phyloP scores from a whole-genome alignment of 495 filamentous ascomycete species.

The Podospora tetraspora region DNA sequence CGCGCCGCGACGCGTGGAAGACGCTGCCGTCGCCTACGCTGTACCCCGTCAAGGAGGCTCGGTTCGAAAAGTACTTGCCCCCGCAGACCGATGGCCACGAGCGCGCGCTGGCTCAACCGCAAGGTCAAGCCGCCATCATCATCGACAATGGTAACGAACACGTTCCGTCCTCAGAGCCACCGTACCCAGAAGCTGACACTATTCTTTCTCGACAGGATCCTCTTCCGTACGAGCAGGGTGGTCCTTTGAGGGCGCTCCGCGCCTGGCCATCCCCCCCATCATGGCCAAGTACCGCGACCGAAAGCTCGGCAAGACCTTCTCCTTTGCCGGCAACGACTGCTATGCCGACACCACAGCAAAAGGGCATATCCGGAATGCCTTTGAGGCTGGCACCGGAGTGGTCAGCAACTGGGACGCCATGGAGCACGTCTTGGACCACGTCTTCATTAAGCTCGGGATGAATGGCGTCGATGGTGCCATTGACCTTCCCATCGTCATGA shows the following conservation, averaged over 20 bases:
- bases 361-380: conserved; percentile 83
- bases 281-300: conserved; percentile 92
- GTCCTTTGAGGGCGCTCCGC: conserved; percentile 79
- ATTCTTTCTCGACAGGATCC: conserved; percentile 54
- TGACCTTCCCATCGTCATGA: conserved; percentile 88
- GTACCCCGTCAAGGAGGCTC: conserved; percentile 61
- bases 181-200: conserved; percentile 5
- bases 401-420: conserved; percentile 96
- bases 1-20: conserved; percentile 33
- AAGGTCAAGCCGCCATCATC: conserved; percentile 66
- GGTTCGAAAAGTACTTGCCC: conserved; percentile 67
- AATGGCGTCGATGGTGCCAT: conserved; percentile 67
- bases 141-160: conserved; percentile 87
- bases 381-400: conserved; percentile 83
- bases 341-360: conserved; percentile 89
- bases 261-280: conserved; percentile 76
- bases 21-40: conserved; percentile 41
- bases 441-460: conserved; percentile 87
- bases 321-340: conserved; percentile 85
- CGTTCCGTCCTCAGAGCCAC: neutral
- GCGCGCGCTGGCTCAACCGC: conserved; percentile 48
- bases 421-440: conserved; percentile 86
- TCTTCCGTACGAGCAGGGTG: conserved; percentile 86
- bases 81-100: conserved; percentile 63
- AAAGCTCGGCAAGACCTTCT: conserved; percentile 81